These are phyloP conservation scores for Pilaira anomala DNA, from an alignment of 192 early-diverging fungal genomes.

Conservation along the genomic window DNA sequence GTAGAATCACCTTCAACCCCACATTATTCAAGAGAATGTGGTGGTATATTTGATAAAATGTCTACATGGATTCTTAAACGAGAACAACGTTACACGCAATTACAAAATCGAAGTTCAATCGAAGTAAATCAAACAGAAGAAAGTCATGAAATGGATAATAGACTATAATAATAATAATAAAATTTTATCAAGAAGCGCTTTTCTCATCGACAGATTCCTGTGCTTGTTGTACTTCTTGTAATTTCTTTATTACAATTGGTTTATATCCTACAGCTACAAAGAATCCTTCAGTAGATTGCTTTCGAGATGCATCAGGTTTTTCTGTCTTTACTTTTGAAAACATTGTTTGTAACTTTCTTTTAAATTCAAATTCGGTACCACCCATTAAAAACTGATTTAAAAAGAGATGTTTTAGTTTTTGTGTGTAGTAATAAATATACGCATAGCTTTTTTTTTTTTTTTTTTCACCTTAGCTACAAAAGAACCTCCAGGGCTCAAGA, in stretches of 20 bases:
- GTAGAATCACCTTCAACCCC: not conserved
- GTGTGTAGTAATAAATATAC: too few relatives aligned
- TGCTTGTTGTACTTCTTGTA: too few relatives aligned
- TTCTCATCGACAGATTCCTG: too few relatives aligned
- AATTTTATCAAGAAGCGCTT: too few relatives aligned
- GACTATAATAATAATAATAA: too few relatives aligned
- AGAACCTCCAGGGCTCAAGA: conserved; percentile 51
- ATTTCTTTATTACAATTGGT: not conserved
- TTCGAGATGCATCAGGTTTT: conserved; percentile 67
- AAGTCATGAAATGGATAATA: conserved; percentile 3
- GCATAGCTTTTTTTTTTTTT: not conserved
- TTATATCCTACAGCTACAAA: conserved; percentile 58
- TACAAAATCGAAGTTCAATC: conserved; percentile 12
- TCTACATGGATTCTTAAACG: not conserved
- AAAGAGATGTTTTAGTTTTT: not conserved
- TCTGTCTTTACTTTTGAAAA: conserved; percentile 62
- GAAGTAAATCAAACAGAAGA: not conserved
- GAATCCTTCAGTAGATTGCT: conserved; percentile 69
- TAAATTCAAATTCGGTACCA: conserved; percentile 50
- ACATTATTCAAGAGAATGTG: conserved; percentile 2
- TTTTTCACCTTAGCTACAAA: conserved; percentile 67
- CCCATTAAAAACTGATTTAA: conserved; percentile 56
- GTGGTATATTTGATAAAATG: conserved; percentile 13
- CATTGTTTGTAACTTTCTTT: conserved; percentile 36
- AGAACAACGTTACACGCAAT: conserved; percentile 1